Percentiles rank a stretch among this genome's conserved stretches.
phyloP scores from a whole-genome alignment of 2,329 filamentous ascomycete species.

The Fusarium illudens region DNA sequence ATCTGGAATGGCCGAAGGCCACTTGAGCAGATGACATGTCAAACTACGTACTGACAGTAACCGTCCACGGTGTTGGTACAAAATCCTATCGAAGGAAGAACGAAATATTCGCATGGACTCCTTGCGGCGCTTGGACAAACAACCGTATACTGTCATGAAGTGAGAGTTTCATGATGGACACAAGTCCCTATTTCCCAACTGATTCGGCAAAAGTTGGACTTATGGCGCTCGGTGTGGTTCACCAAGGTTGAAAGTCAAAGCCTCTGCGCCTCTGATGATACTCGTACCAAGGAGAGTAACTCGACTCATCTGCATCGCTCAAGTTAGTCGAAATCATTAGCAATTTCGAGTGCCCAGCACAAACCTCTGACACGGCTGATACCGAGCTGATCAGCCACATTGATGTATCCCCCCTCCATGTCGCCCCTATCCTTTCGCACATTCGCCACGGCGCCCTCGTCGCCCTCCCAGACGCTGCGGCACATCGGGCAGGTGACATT shows the following conservation, averaged over 20 bases:
- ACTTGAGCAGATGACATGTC: not conserved
- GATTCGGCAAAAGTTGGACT: too few relatives aligned
- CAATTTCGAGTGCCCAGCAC: conserved; percentile 7
- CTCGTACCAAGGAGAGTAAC: conserved; percentile 20
- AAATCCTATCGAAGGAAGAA: too few relatives aligned
- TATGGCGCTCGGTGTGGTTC: not conserved
- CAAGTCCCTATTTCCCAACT: not conserved
- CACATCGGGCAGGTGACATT: conserved; percentile 68
- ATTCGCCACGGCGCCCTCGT: conserved; percentile 51
- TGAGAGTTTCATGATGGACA: not conserved
- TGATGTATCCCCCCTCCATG: conserved; percentile 66
- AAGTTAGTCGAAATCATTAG: conserved; percentile 6
- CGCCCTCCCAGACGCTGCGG: conserved; percentile 63
- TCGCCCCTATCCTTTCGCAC: conserved; percentile 53
- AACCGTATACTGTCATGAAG: not conserved
- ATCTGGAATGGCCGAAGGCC: not conserved
- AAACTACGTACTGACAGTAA: not conserved
- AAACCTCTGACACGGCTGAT: conserved; percentile 62
- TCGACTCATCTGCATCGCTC: conserved; percentile 7
- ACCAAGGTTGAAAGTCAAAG: not conserved
- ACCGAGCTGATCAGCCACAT: conserved; percentile 68
- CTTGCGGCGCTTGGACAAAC: not conserved
- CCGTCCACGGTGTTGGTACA: not conserved
- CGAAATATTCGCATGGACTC: not conserved
- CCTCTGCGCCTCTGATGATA: conserved; percentile 10